Evolutionary conservation across 2,329 filamentous ascomycete species (phyloP).

Genomic region (Penicillium sp.): DNA sequence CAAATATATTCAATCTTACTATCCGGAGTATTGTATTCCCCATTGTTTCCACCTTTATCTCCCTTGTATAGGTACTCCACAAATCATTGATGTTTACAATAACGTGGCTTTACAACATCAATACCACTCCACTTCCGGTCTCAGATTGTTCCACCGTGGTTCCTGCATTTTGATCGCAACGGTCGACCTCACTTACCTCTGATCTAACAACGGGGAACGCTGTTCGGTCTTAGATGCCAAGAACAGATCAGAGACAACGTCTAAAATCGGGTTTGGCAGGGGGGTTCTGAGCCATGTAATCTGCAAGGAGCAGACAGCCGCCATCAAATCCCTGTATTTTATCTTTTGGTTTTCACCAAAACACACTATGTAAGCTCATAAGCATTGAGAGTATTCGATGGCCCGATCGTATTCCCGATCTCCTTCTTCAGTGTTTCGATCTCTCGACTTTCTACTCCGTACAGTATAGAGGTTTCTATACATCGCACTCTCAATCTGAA

Average conservation of each 20-base stretch:
- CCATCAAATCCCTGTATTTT: background rate
- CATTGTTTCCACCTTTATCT: background rate
- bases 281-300: background rate
- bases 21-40: background rate
- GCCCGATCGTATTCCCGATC: background rate
- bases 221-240: background rate
- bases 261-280: background rate
- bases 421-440: background rate
- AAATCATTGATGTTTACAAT: background rate
- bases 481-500: background rate
- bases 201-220: background rate
- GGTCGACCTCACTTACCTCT: background rate
- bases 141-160: background rate
- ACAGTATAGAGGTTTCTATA: background rate
- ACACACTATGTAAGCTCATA: background rate
- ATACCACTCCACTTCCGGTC: background rate
- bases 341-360: background rate
- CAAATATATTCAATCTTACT: background rate
- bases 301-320: conserved; percentile 5
- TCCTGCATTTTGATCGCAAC: background rate
- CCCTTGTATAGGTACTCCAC: background rate
- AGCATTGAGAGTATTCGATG: background rate
- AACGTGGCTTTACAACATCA: background rate
- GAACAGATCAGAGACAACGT: background rate
- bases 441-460: background rate